Evolutionary conservation across 352 stramenopile species (phyloP), one percentile per base, ranked within the genome.

Genomic region (Phytophthora pseudosyringae): DNA sequence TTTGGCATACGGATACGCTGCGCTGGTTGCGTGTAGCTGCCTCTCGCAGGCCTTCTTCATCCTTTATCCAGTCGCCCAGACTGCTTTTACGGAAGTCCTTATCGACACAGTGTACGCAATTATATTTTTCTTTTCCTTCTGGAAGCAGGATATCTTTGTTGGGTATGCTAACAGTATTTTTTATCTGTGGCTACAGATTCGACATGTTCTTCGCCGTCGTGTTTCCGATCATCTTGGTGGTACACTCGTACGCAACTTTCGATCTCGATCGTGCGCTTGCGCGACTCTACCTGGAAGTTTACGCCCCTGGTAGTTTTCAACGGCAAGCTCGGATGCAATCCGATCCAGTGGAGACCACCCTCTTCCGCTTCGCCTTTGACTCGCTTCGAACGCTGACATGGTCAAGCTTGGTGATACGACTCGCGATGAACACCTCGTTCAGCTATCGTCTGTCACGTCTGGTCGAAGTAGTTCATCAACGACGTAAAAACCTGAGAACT

Each of bases 371-470:
- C 12, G 49, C 41, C 13, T 77, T 74, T 18, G 69, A 77, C 16
- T 45, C 59, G 2, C 53, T 74, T 10, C 69, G 59, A 18, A 69
- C 49, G 0, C 45, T 61, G 1, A 61, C 65, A 2, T 61, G 52
- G 39, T 50, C 38, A 1, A 49, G 52, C 35, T 25, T 73, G 0
- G 29, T 56, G 7, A 25, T 73, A 26, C 53, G 51, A 1, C 4
- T 70, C 3, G 45, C 13, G 2, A 76, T 76, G 58, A 73, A 70
- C 15, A 47, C 70, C 0, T 73, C 58, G 0, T 73, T 73, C 44
- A 58, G 49, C 44, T 67, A 71, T 31, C 62, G 67, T 8, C 38
- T 73, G 6, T 59, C 39, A 3, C 39, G 47, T 31, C 26, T 78
- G 3, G 52, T 73, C 3, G 58, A 66, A 13, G 53, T 75, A 11